Evolutionary conservation across 1,284 basidiomycete genomes (phyloP).

Genomic region (Rhizoctonia solani): DNA sequence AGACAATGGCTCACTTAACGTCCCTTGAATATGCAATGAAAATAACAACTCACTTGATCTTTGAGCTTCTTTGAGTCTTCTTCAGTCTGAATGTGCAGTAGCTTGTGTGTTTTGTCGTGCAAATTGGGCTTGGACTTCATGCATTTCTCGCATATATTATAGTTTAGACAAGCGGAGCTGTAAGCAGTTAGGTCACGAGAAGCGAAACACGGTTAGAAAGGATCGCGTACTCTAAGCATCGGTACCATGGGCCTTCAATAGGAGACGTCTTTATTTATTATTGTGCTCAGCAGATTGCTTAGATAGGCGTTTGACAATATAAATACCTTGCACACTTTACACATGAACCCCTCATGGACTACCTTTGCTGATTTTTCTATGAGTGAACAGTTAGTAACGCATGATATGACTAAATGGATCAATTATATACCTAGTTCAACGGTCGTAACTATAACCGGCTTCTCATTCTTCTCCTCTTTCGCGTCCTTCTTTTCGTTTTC

Average conservation of each 20-base stretch:
- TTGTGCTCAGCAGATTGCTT: no score
- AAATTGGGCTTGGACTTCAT: neutral
- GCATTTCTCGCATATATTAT: neutral
- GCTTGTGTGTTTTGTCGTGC: neutral
- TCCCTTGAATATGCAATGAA: neutral
- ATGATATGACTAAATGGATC: no score
- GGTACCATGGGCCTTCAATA: slow-evolving; percentile 35
- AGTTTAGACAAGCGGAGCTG: neutral
- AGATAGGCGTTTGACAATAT: no score
- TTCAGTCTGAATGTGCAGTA: neutral
- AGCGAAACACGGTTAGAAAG: no score
- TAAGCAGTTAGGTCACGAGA: neutral
- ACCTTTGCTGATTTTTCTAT: no score
- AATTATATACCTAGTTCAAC: no score
- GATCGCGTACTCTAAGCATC: slow-evolving; percentile 32
- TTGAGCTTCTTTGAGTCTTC: neutral
- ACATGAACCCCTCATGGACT: no score
- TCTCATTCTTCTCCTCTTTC: no score
- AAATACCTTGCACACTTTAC: slow-evolving; percentile 33
- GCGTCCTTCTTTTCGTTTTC: no score
- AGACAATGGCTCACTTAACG: neutral
- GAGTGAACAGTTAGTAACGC: no score
- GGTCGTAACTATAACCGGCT: no score
- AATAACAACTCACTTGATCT: neutral
- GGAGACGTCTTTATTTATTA: slow-evolving; percentile 9